phyloP scores from a whole-genome alignment of 2,329 filamentous ascomycete genomes.

The Dothistroma pini region DNA sequence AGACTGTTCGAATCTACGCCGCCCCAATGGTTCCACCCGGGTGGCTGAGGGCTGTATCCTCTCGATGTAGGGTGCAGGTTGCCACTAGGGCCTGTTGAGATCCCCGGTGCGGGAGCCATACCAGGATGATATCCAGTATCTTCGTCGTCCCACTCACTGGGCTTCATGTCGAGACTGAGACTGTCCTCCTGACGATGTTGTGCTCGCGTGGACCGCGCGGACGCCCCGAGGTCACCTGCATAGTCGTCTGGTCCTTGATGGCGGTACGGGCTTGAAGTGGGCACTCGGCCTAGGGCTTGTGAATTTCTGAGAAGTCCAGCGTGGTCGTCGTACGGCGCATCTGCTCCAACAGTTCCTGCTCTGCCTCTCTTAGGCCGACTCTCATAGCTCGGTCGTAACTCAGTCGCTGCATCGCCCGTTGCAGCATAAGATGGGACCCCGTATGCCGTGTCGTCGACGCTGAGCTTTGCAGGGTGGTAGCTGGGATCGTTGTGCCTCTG shows the following conservation, averaged over 20 bases:
- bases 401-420: conserved; percentile 24
- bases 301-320: conserved; percentile 27
- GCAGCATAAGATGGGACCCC: conserved; percentile 21
- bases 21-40: conserved; percentile 18
- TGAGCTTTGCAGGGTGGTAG: conserved; percentile 33
- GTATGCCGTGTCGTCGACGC: conserved; percentile 19
- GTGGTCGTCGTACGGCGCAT: conserved; percentile 27
- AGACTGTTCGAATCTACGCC: conserved; percentile 6
- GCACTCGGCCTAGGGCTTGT: conserved; percentile 12
- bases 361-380: conserved; percentile 8
- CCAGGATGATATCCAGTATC: conserved; percentile 27
- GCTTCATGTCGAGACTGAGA: conserved; percentile 14
- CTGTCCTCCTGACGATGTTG: conserved; percentile 2
- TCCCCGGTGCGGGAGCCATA: conserved; percentile 17
- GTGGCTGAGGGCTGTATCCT: conserved; percentile 10
- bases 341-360: conserved; percentile 9
- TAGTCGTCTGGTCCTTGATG: conserved; percentile 7
- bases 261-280: conserved; percentile 16
- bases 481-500: conserved; percentile 47
- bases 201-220: neutral
- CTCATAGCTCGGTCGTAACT: conserved; percentile 18
- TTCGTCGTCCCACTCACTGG: conserved; percentile 15
- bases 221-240: conserved; percentile 5
- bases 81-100: conserved; percentile 11
- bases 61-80: conserved; percentile 18